Evolutionary conservation across 768 basidiomycete genomes (phyloP).

Genomic region (Multifurca ochricompacta): DNA sequence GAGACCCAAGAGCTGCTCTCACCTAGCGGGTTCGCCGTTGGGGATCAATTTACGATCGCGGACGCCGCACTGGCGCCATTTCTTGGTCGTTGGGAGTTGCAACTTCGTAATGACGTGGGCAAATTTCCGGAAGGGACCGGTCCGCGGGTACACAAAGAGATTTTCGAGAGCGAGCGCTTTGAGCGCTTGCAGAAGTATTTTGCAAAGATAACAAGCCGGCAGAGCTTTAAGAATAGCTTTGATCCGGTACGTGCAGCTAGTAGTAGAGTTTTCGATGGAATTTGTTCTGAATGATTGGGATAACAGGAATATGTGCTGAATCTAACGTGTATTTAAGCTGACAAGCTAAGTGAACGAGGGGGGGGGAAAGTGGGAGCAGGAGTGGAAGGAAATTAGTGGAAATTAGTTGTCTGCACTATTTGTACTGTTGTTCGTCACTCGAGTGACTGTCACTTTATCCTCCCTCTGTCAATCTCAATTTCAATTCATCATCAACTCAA

Average conservation of each 20-base stretch:
- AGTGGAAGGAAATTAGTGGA: too few relatives aligned
- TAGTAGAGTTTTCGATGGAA: background rate
- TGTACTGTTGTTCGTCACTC: too few relatives aligned
- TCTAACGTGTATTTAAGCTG: background rate
- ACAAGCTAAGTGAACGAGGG: background rate
- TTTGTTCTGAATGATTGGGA: background rate
- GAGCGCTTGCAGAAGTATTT: constrained; percentile 41
- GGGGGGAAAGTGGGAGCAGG: too few relatives aligned
- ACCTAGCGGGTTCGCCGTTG: constrained; percentile 33
- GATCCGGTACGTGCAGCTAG: constrained; percentile 32
- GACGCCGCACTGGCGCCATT: constrained; percentile 54
- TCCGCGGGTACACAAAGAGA: constrained; percentile 33
- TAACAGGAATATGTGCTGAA: background rate
- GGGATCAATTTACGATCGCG: constrained; percentile 45
- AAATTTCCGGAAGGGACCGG: constrained; percentile 34
- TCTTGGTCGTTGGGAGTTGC: constrained; percentile 39
- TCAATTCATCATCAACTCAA: too few relatives aligned
- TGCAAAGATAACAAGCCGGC: constrained; percentile 37
- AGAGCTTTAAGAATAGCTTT: constrained; percentile 46
- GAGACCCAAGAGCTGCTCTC: constrained; percentile 42
- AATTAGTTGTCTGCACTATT: too few relatives aligned
- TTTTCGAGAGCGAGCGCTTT: constrained; percentile 36
- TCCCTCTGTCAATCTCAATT: too few relatives aligned
- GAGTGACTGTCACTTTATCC: too few relatives aligned
- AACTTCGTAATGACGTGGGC: constrained; percentile 42